phyloP scores from a whole-genome alignment of 1,139 yeast species.

The Blastobotrys illinoisensis region DNA sequence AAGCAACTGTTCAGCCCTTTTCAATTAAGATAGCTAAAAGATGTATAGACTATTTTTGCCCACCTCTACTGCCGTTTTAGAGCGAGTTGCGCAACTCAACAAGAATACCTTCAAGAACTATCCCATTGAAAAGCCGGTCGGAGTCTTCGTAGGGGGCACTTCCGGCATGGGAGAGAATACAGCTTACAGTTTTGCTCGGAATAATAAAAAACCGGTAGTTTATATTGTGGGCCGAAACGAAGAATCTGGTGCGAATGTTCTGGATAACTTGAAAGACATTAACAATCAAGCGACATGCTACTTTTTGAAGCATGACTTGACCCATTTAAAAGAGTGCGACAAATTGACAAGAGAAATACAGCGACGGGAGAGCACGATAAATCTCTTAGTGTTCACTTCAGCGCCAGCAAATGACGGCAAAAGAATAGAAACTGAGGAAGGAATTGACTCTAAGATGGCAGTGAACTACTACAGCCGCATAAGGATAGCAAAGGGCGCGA shows the following conservation, averaged over 20 bases:
- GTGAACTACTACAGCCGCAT: slow-evolving; percentile 27
- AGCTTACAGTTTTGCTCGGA: slow-evolving; percentile 28
- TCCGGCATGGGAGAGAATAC: slow-evolving; percentile 31
- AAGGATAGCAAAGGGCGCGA: too few species aligned
- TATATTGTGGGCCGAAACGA: slow-evolving; percentile 31
- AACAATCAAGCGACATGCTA: slow-evolving; percentile 18
- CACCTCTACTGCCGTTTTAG: not conserved
- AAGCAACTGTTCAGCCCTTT: too few species aligned
- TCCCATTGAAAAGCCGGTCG: slow-evolving; percentile 18
- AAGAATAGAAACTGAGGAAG: slow-evolving; percentile 26
- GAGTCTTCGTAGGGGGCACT: slow-evolving; percentile 32
- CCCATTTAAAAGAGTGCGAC: slow-evolving; percentile 24
- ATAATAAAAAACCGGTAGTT: slow-evolving; percentile 25
- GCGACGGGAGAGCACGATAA: slow-evolving; percentile 24
- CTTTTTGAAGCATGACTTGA: slow-evolving; percentile 24
- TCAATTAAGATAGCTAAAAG: too few species aligned
- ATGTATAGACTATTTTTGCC: not conserved
- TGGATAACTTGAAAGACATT: slow-evolving; percentile 20
- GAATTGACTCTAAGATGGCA: slow-evolving; percentile 24
- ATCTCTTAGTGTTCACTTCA: slow-evolving; percentile 24
- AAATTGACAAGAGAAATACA: slow-evolving; percentile 18
- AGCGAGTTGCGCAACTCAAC: not conserved
- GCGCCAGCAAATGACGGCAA: slow-evolving; percentile 20
- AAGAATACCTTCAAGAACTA: not conserved
- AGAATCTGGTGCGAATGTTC: slow-evolving; percentile 20